Conservation (phyloP, 768 basidiomycete species). For the Coprinellus micaceus region DNA sequence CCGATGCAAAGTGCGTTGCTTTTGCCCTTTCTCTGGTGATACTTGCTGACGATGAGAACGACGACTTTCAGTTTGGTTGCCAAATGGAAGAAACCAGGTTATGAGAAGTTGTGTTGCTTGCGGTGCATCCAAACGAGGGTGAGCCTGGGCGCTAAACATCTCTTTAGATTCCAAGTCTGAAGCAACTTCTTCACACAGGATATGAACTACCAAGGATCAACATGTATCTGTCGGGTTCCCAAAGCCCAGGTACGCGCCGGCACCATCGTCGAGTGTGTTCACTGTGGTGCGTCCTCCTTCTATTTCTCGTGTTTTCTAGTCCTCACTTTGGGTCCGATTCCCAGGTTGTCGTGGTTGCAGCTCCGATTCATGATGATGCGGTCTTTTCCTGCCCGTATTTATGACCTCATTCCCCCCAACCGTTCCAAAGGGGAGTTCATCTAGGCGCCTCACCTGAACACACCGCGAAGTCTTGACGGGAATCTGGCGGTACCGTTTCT, state of each 20-base stretch:
- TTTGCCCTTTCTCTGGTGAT: neutral
- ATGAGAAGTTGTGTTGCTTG: slow-evolving; percentile 96
- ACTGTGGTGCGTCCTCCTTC: slow-evolving; percentile 92
- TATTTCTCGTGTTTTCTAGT: too few relatives aligned
- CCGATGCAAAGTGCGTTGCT: slow-evolving; percentile 82
- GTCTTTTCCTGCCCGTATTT: neutral
- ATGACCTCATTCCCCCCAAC: neutral
- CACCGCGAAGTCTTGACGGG: neutral
- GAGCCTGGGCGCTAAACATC: slow-evolving; percentile 8
- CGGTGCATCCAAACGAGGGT: slow-evolving; percentile 95
- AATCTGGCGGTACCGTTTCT: neutral
- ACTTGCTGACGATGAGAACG: neutral
- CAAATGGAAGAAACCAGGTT: slow-evolving; percentile 99
- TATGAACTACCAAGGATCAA: slow-evolving; percentile 99
- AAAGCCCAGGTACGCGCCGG: slow-evolving; percentile 89
- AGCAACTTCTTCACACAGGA: slow-evolving; percentile 49
- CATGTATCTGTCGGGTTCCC: slow-evolving; percentile 96
- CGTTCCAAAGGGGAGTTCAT: neutral
- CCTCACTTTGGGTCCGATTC: too few relatives aligned
- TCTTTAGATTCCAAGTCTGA: slow-evolving; percentile 3
- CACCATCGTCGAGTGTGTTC: slow-evolving; percentile 92
- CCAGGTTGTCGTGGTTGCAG: slow-evolving; percentile 88
- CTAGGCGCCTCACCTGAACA: neutral
- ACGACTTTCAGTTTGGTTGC: slow-evolving; percentile 72
- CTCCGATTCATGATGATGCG: slow-evolving; percentile 62